These are phyloP conservation scores for Ceratocystis cacaofunesta DNA, from an alignment of 2,329 filamentous ascomycete genomes.

Conservation along the genomic window DNA sequence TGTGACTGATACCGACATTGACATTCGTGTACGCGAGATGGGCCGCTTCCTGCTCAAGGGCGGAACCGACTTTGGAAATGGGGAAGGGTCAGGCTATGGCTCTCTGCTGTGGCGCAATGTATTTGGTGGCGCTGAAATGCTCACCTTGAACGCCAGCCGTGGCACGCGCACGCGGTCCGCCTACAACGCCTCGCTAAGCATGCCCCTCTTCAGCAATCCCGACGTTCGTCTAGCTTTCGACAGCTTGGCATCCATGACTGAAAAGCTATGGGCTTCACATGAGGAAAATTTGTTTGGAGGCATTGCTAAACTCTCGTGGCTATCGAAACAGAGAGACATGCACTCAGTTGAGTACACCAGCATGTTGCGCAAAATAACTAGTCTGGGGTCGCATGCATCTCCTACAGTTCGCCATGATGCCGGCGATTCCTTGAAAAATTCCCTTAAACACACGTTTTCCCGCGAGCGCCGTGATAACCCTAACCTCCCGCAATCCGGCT, in stretches of 20 bases:
- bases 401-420: conserved; percentile 71
- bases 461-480: conserved; percentile 72
- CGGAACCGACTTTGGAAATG: conserved; percentile 84
- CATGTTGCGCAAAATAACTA: conserved; percentile 78
- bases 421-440: conserved; percentile 81
- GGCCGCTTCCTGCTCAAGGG: conserved; percentile 79
- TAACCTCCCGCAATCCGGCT: conserved; percentile 68
- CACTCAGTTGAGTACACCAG: conserved; percentile 71
- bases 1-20: conserved; percentile 67
- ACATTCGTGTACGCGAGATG: conserved; percentile 69
- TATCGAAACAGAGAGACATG: conserved; percentile 45
- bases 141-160: conserved; percentile 73
- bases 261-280: conserved; percentile 87
- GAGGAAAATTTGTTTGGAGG: conserved; percentile 76
- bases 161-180: conserved; percentile 84
- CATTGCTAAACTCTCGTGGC: conserved; percentile 62
- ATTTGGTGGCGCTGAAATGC: conserved; percentile 80
- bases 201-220: conserved; percentile 71
- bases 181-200: conserved; percentile 74
- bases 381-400: conserved; percentile 59
- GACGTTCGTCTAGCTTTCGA: conserved; percentile 67
- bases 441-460: conserved; percentile 65
- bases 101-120: conserved; percentile 81
- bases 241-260: conserved; percentile 64
- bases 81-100: conserved; percentile 84